Evolutionary conservation across 2,329 filamentous ascomycete genomes (phyloP).

Genomic region (Blastomyces emzantsi): DNA sequence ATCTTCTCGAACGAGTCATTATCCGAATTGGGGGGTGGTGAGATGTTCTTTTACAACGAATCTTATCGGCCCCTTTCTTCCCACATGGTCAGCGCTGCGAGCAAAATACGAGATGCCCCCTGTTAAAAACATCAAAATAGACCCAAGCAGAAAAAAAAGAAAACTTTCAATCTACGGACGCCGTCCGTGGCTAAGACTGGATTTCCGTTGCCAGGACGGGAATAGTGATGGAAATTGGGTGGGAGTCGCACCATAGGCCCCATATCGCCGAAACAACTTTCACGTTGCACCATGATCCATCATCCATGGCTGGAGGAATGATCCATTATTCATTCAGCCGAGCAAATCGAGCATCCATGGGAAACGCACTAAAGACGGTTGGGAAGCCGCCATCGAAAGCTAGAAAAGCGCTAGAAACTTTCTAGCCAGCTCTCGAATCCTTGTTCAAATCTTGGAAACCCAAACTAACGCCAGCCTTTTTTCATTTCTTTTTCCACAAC

Average conservation of each 20-base stretch:
- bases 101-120: neutral
- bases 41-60: neutral
- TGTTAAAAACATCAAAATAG: neutral
- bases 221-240: neutral
- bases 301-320: neutral
- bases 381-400: neutral
- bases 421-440: neutral
- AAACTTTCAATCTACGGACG: neutral
- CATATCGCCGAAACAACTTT: neutral
- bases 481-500: neutral
- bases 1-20: neutral
- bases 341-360: neutral
- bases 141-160: neutral
- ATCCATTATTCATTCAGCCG: neutral
- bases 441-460: neutral
- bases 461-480: neutral
- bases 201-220: neutral
- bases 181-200: neutral
- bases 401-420: constrained; percentile 7
- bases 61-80: neutral
- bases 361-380: neutral
- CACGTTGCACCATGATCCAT: constrained; percentile 4
- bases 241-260: neutral
- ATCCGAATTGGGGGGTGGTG: neutral
- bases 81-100: neutral